These are phyloP conservation scores for Rhodotorula sp. DNA, from an alignment of 1,284 basidiomycete genomes.

Conservation along the genomic window DNA sequence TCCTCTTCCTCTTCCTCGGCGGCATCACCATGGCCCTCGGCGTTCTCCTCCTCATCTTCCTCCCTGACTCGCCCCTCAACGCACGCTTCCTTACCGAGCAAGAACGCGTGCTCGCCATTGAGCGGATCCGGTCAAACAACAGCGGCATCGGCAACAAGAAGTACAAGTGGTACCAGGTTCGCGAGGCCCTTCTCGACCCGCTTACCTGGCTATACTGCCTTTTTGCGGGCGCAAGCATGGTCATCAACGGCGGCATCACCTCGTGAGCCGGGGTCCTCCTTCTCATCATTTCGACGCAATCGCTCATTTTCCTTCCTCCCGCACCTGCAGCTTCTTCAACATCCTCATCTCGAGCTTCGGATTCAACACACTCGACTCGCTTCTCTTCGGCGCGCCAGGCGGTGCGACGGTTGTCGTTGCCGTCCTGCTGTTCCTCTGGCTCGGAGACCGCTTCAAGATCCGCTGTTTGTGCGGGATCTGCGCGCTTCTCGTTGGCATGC, in stretches of 20 bases:
- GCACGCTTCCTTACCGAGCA: slow-evolving; percentile 45
- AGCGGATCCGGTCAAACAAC: slow-evolving; percentile 46
- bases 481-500: background rate
- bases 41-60: slow-evolving; percentile 18
- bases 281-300: background rate
- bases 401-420: slow-evolving; percentile 3
- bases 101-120: slow-evolving; percentile 44
- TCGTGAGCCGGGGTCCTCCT: background rate
- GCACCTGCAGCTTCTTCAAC: background rate
- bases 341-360: slow-evolving; percentile 14
- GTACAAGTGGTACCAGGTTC: slow-evolving; percentile 47
- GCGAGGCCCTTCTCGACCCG: slow-evolving; percentile 45
- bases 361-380: slow-evolving; percentile 7
- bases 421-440: slow-evolving; percentile 4
- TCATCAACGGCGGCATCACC: slow-evolving; percentile 20
- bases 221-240: background rate
- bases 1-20: slow-evolving; percentile 25
- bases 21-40: slow-evolving; percentile 7
- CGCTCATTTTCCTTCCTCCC: background rate
- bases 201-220: slow-evolving; percentile 17
- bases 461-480: slow-evolving; percentile 3
- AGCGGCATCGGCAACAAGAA: slow-evolving; percentile 47
- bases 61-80: slow-evolving; percentile 8
- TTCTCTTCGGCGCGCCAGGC: slow-evolving; percentile 8
- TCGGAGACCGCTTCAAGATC: slow-evolving; percentile 2